Conservation (phyloP, 805 yeast species). For the Candida easanensis region DNA sequence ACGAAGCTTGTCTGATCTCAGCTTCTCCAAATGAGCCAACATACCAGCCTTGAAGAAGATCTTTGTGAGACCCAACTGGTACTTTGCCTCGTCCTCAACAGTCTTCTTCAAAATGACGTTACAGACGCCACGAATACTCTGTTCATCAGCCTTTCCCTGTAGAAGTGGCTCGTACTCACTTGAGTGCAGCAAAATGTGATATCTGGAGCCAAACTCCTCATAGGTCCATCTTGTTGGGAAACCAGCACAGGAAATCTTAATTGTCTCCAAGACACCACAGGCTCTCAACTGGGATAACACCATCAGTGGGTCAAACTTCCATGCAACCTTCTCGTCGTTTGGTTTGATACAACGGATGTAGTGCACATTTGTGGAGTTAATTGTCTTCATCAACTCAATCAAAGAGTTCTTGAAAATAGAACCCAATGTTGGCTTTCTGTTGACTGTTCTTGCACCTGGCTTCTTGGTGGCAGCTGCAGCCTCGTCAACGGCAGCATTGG, state of each 20-base stretch:
- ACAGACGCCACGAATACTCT: constrained; percentile 62
- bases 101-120: constrained; percentile 61
- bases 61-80: constrained; percentile 89
- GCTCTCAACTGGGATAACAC: constrained; percentile 94
- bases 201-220: constrained; percentile 87
- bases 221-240: constrained; percentile 96
- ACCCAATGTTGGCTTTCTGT: constrained; percentile 89
- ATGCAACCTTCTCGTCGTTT: constrained; percentile 87
- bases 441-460: constrained; percentile 43
- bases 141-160: constrained; percentile 48
- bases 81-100: constrained; percentile 64
- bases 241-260: constrained; percentile 95
- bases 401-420: constrained; percentile 90
- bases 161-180: constrained; percentile 62
- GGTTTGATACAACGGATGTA: constrained; percentile 98
- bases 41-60: constrained; percentile 96
- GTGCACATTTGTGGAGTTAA: constrained; percentile 92
- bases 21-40: constrained; percentile 85
- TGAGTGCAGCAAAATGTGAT: constrained; percentile 78
- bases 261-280: constrained; percentile 97
- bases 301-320: constrained; percentile 95
- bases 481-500: constrained; percentile 33
- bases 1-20: constrained; percentile 75
- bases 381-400: constrained; percentile 89
- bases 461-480: constrained; percentile 32